Conservation (phyloP, 2,329 filamentous ascomycete genomes). For the Iodosphaeria phyllophila region DNA sequence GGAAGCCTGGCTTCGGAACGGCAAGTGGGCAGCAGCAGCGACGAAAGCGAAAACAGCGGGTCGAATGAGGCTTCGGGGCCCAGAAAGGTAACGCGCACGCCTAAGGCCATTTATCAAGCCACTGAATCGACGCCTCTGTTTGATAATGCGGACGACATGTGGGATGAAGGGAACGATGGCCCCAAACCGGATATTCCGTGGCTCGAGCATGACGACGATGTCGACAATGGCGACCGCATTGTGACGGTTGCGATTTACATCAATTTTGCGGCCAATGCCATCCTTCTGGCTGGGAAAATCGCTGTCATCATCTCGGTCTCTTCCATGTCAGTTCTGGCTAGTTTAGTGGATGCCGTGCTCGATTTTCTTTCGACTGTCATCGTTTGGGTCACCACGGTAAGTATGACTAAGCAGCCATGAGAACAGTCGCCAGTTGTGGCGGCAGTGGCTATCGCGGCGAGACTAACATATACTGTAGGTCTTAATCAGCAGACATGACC, state of each 20-base stretch:
- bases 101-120: conserved; percentile 68
- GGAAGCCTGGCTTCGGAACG: background rate
- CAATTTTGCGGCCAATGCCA: conserved; percentile 61
- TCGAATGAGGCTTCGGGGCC: conserved; percentile 3
- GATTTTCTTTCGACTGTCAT: conserved; percentile 71
- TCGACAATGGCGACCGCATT: conserved; percentile 55
- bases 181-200: conserved; percentile 44
- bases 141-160: conserved; percentile 25
- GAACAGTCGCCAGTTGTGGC: too few species aligned
- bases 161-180: conserved; percentile 12
- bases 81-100: conserved; percentile 55
- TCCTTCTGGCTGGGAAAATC: conserved; percentile 60
- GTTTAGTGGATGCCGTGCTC: conserved; percentile 59
- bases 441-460: too few species aligned
- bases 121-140: conserved; percentile 53
- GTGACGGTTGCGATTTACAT: conserved; percentile 79
- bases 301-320: conserved; percentile 60
- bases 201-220: conserved; percentile 48
- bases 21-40: background rate
- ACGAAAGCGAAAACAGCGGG: conserved; percentile 1
- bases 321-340: conserved; percentile 65
- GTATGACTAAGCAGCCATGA: too few species aligned
- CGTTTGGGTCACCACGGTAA: conserved; percentile 61
- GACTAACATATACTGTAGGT: too few species aligned
- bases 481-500: conserved; percentile 55